phyloP scores from a whole-genome alignment of 106 monocot species.

The Chionographis japonica region DNA sequence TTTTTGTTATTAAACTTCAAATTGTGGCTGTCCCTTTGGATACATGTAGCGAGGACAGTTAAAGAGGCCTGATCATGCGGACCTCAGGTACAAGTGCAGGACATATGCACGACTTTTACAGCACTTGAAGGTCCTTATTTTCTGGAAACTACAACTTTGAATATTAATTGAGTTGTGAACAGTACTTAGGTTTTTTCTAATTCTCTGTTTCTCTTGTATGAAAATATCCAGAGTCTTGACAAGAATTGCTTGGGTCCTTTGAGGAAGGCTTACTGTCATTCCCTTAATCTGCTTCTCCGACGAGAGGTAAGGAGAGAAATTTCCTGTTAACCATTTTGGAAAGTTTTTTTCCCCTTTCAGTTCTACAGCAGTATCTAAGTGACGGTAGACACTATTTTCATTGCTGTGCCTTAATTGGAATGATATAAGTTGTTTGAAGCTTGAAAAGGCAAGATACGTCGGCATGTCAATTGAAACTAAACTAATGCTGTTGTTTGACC shows the following conservation, averaged over 20 bases:
- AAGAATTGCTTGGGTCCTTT: constrained; percentile 85
- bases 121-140: constrained; percentile 75
- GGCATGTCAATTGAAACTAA: background rate
- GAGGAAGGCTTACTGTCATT: constrained; percentile 96
- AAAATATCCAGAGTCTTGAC: constrained; percentile 77
- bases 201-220: constrained; percentile 1
- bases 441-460: background rate
- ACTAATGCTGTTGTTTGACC: background rate
- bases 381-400: too few species aligned
- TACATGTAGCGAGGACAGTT: constrained; percentile 78
- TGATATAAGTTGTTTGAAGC: too few species aligned
- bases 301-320: constrained; percentile 63
- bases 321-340: background rate
- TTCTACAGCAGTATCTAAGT: background rate
- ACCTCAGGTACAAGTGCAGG: constrained; percentile 94
- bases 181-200: background rate
- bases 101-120: constrained; percentile 96
- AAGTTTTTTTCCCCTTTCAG: background rate
- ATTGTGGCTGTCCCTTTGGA: constrained; percentile 8
- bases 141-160: background rate
- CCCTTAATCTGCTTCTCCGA: constrained; percentile 88
- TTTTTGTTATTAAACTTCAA: background rate
- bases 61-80: constrained; percentile 98
- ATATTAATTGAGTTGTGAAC: background rate
- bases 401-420: too few species aligned